These are phyloP conservation scores for Cadophora sp. DNA, from an alignment of 2,329 filamentous ascomycete genomes.

Conservation along the genomic window DNA sequence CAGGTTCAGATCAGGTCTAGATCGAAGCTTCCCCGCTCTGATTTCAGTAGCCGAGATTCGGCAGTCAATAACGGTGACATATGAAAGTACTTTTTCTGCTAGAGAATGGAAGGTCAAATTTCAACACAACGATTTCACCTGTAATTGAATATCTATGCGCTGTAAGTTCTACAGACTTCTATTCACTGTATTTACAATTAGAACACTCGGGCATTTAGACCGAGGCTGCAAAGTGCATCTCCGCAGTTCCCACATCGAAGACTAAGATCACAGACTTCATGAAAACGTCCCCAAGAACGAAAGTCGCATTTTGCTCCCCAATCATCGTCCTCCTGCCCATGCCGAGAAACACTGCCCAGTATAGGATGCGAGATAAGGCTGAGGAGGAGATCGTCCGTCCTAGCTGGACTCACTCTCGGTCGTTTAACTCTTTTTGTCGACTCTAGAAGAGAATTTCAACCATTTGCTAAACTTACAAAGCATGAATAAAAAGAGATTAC, in stretches of 20 bases:
- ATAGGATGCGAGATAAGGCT: too few relatives aligned
- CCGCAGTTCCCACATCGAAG: slow-evolving; percentile 55
- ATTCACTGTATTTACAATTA: background rate
- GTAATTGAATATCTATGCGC: background rate
- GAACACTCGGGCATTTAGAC: background rate
- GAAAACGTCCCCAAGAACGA: slow-evolving; percentile 54
- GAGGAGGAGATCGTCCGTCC: too few relatives aligned
- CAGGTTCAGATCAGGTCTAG: background rate
- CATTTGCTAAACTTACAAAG: too few relatives aligned
- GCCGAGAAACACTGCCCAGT: background rate
- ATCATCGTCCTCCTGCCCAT: slow-evolving; percentile 38
- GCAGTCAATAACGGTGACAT: background rate
- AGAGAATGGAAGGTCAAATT: background rate
- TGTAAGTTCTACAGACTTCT: background rate
- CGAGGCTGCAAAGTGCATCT: slow-evolving; percentile 50
- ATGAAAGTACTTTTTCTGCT: background rate
- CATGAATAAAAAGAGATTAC: too few relatives aligned
- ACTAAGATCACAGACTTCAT: slow-evolving; percentile 57
- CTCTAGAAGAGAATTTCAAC: too few relatives aligned
- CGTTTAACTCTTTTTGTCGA: too few relatives aligned
- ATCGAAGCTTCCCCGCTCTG: background rate
- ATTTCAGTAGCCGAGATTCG: background rate
- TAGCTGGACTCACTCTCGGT: too few relatives aligned
- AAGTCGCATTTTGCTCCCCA: slow-evolving; percentile 57
- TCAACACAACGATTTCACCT: background rate